phyloP scores from a whole-genome alignment of 768 basidiomycete genomes.

The Pleurotus eryngii region DNA sequence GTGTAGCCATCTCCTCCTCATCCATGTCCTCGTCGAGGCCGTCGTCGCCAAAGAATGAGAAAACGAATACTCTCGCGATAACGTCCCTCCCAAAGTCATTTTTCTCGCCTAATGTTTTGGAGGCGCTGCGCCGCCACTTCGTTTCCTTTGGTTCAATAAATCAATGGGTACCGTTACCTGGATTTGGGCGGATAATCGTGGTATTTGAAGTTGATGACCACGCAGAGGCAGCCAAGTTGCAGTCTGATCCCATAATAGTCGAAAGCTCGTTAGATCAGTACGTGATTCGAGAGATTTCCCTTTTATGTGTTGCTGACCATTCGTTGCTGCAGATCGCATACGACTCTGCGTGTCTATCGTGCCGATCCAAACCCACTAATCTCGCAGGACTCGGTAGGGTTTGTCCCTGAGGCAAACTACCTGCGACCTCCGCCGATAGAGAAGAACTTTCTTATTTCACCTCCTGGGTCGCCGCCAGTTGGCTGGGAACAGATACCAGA shows the following conservation, averaged over 20 bases:
- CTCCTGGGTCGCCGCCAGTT: conserved; percentile 94
- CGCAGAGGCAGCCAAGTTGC: conserved; percentile 65
- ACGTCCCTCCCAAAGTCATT: conserved; percentile 73
- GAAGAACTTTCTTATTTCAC: conserved; percentile 97
- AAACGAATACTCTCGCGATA: conserved; percentile 84
- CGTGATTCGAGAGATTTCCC: conserved; percentile 21
- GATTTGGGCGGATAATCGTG: conserved; percentile 78
- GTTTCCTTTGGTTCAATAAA: conserved; percentile 75
- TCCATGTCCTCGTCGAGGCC: conserved; percentile 9
- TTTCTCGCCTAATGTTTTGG: conserved; percentile 69
- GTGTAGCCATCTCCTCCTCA: conserved; percentile 17
- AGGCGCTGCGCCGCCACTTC: conserved; percentile 71
- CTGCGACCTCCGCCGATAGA: conserved; percentile 77
- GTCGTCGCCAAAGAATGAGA: conserved; percentile 14
- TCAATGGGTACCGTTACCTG: conserved; percentile 84
- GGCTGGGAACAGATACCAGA: conserved; percentile 94
- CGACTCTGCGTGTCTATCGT: conserved; percentile 65
- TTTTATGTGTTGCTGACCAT: conserved; percentile 10
- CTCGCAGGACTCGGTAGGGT: conserved; percentile 20
- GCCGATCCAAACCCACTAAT: conserved; percentile 68
- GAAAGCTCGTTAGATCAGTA: conserved; percentile 50
- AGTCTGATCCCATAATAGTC: conserved; percentile 62
- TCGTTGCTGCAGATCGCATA: conserved; percentile 36
- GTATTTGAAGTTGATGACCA: conserved; percentile 66
- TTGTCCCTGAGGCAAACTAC: conserved; percentile 45